phyloP scores from a whole-genome alignment of 768 basidiomycete genomes.

The Naganishia friedmannii region DNA sequence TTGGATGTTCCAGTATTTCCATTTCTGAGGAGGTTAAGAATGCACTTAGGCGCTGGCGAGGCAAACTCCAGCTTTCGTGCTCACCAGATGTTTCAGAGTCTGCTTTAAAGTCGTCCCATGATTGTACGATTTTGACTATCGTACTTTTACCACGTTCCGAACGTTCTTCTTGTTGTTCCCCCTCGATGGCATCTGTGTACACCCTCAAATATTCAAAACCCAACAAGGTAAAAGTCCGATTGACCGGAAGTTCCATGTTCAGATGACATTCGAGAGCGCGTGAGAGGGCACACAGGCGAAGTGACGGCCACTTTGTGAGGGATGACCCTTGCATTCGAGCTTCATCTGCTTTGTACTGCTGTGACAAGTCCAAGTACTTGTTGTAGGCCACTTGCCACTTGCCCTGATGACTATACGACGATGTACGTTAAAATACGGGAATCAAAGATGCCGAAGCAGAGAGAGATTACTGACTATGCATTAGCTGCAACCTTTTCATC shows the following conservation, averaged over 20 bases:
- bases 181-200: background rate
- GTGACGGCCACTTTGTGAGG: slow-evolving; percentile 9
- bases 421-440: background rate
- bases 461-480: slow-evolving; percentile 67
- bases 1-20: slow-evolving; percentile 61
- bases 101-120: slow-evolving; percentile 1
- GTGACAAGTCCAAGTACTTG: slow-evolving; percentile 20
- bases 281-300: slow-evolving; percentile 24
- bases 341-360: slow-evolving; percentile 26
- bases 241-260: background rate
- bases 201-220: slow-evolving; percentile 28
- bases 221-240: slow-evolving; percentile 17
- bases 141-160: background rate
- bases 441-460: background rate
- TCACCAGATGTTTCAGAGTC: background rate
- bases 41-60: background rate
- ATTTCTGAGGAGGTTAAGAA: slow-evolving; percentile 6
- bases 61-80: background rate
- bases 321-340: background rate
- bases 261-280: slow-evolving; percentile 26
- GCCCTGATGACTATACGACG: slow-evolving; percentile 3
- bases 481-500: slow-evolving; percentile 83
- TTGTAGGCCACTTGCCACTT: slow-evolving; percentile 20
- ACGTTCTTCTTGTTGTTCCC: background rate
- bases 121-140: slow-evolving; percentile 2